These are phyloP conservation scores for Naganishia kalamii DNA, from an alignment of 768 basidiomycete genomes.

Conservation along the genomic window DNA sequence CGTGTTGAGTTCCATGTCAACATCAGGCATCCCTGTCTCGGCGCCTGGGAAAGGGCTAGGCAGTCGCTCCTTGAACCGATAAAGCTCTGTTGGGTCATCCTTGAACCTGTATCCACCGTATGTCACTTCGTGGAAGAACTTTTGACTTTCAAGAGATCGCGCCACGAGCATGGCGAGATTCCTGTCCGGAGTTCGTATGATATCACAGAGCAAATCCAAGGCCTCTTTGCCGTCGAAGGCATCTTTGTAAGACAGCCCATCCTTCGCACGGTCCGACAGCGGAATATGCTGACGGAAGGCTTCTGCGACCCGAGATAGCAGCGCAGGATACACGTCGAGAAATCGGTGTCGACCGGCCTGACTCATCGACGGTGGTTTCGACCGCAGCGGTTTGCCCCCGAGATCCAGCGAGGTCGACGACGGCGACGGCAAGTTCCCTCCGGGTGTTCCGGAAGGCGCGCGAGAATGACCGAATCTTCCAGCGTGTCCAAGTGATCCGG, in stretches of 20 bases:
- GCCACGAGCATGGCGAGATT: constrained; percentile 93
- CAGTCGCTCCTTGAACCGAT: constrained; percentile 81
- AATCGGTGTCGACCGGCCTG: constrained; percentile 58
- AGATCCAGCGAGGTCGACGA: constrained; percentile 31
- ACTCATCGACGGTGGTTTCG: constrained; percentile 43
- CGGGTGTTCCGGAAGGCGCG: constrained; percentile 7
- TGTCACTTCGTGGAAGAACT: constrained; percentile 98
- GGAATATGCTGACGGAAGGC: constrained; percentile 79
- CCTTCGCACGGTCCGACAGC: constrained; percentile 75
- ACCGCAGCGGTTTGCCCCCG: constrained; percentile 37
- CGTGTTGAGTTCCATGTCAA: constrained; percentile 37
- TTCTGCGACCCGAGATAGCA: constrained; percentile 87
- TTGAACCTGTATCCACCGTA: constrained; percentile 85
- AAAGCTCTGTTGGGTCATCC: constrained; percentile 80
- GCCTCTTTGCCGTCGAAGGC: constrained; percentile 96
- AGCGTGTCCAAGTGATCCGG: constrained; percentile 36
- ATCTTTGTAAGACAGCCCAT: constrained; percentile 91
- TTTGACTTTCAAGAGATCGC: constrained; percentile 90
- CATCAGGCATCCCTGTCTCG: constrained; percentile 47
- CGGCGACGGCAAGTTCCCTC: constrained; percentile 28
- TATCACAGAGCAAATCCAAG: constrained; percentile 92
- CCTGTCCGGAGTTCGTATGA: constrained; percentile 96
- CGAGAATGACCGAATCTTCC: constrained; percentile 16
- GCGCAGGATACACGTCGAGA: constrained; percentile 73
- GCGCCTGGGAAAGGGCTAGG: constrained; percentile 70